Percentiles rank a stretch among this genome's conserved stretches.
phyloP scores from a whole-genome alignment of 805 yeast species.

The Saccharomycopsis oosterbeekiorum region DNA sequence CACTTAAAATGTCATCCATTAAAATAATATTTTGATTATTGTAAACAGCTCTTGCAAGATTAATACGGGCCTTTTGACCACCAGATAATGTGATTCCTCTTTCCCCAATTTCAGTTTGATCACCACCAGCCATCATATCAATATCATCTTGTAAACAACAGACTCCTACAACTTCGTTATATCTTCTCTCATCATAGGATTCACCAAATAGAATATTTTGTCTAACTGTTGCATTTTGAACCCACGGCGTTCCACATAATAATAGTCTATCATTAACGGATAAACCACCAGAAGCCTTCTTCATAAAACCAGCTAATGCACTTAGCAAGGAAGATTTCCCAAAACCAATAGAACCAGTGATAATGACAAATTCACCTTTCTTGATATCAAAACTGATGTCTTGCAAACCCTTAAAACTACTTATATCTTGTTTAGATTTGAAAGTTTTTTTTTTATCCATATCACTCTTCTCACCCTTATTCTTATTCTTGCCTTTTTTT shows the following conservation, averaged over 20 bases:
- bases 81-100: constrained; percentile 68
- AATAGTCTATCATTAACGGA: constrained; percentile 38
- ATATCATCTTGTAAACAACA: constrained; percentile 55
- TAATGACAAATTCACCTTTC: constrained; percentile 57
- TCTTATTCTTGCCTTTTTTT: not conserved
- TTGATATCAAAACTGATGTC: constrained; percentile 38
- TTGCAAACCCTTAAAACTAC: constrained; percentile 16
- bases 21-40: constrained; percentile 48
- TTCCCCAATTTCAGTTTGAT: constrained; percentile 63
- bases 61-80: constrained; percentile 66
- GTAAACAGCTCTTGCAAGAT: constrained; percentile 62
- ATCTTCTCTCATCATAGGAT: constrained; percentile 36
- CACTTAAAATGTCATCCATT: constrained; percentile 62
- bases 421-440: constrained; percentile 1
- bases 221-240: constrained; percentile 59
- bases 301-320: constrained; percentile 63
- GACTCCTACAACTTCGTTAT: constrained; percentile 43
- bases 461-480: not conserved
- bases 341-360: constrained; percentile 70
- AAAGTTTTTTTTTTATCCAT: not conserved
- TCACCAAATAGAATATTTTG: constrained; percentile 58
- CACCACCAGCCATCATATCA: constrained; percentile 54
- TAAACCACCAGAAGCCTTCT: constrained; percentile 39
- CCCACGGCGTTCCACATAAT: constrained; percentile 52
- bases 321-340: constrained; percentile 65